Evolutionary conservation across 2,329 filamentous ascomycete species (phyloP).

Genomic region (Phyllosticta citriasiana): DNA sequence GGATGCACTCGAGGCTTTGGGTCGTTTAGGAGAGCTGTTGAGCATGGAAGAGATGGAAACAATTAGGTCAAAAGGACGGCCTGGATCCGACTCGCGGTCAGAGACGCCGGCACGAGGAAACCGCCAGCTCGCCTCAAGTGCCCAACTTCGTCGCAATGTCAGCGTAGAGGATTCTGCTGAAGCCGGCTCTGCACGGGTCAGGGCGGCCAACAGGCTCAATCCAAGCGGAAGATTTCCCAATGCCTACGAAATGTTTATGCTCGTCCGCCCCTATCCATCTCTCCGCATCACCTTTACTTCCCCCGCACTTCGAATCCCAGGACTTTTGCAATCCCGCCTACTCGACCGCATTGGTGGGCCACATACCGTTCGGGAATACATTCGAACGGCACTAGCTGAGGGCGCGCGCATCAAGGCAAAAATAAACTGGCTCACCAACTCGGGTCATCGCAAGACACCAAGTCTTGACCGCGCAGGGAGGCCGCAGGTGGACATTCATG

Average conservation of each 20-base stretch:
- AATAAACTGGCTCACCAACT: conserved; percentile 47
- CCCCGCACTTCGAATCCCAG: conserved; percentile 34
- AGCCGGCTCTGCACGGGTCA: conserved; percentile 13
- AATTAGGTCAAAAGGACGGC: conserved; percentile 50
- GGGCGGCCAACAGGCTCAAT: conserved; percentile 25
- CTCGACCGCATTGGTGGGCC: conserved; percentile 38
- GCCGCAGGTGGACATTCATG: neutral
- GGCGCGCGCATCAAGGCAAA: conserved; percentile 65
- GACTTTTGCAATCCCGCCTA: conserved; percentile 35
- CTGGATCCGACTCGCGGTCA: conserved; percentile 41
- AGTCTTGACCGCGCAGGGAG: neutral
- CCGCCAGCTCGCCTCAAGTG: conserved; percentile 32
- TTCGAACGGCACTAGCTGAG: conserved; percentile 50
- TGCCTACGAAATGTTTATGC: conserved; percentile 45
- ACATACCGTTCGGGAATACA: conserved; percentile 39
- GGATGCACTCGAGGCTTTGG: conserved; percentile 16
- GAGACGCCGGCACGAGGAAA: conserved; percentile 47
- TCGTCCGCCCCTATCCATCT: conserved; percentile 36
- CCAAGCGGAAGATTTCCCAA: conserved; percentile 33
- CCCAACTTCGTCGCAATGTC: conserved; percentile 15
- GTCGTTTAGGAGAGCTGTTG: conserved; percentile 21
- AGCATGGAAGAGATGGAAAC: conserved; percentile 32
- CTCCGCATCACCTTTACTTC: conserved; percentile 39
- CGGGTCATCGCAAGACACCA: neutral
- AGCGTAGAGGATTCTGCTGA: conserved; percentile 28